Base-by-base conservation (phyloP, 176 grass and related monocot species). In the Phoenix dactylifera region DNA sequence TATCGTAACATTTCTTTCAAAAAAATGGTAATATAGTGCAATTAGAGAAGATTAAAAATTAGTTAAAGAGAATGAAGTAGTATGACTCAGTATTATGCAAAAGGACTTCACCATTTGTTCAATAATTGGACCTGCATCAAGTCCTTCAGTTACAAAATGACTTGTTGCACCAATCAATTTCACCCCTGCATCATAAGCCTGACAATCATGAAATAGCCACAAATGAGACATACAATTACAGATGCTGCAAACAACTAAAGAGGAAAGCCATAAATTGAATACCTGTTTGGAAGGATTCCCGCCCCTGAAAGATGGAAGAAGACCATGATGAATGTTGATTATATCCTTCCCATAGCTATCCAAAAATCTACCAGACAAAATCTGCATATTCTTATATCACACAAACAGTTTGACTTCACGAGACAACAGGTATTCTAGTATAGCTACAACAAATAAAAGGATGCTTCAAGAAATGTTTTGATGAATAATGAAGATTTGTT, bases 271-370 rank as follows among this genome's bases (percentile, higher is more conserved):
- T 44, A 44, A 12, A 44, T 44, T 44, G 7, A 44, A 44, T 44
- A 96, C 92, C 87, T 96, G 92, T 76, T 82, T 85, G 17, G 92
- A 90, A 56, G 92, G 92, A 75, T 72, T 63, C 15, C 86, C 87
- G 65, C 92, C 92, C 72, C 84, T 96, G 63, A 96, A 96, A 0
- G 92, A 96, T 60, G 92, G 92, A 88, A 96, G 92, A 64, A 96
- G 86, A 18, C 92, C 92, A 82, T 96, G 92, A 61, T 96, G 92
- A 66, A 96, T 96, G 49, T 96, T 96, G 28, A 96, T 88, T 62
- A 96, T 63, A 70, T 96, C 92, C 88, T 90, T 96, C 51, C 83
- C 78, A 70, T 96, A 96, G 18, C 72, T 64, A 55, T 90, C 72
- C 59, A 96, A 64, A 82, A 96, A 88, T 50, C 55, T 74, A 67